Evolutionary conservation across 2,329 filamentous ascomycete species (phyloP).

Genomic region (Onygenales sp.): DNA sequence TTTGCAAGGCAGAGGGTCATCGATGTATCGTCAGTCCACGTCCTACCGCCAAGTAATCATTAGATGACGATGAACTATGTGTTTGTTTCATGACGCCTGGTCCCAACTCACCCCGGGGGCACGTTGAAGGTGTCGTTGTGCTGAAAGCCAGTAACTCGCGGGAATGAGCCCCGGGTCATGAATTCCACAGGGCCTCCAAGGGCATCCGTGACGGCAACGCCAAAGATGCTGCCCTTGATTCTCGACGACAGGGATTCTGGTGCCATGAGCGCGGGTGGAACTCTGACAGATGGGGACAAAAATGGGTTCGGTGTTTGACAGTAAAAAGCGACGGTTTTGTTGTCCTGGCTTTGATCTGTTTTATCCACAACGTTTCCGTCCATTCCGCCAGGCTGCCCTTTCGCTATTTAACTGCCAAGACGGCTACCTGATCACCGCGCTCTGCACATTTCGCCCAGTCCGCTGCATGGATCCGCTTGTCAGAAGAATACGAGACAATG

Average conservation of each 20-base stretch:
- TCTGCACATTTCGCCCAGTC: too few species aligned
- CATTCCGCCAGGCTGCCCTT: too few species aligned
- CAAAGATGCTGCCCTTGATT: conserved; percentile 28
- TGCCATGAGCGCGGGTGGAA: not conserved
- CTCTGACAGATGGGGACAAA: not conserved
- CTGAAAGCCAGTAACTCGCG: conserved; percentile 22
- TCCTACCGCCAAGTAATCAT: conserved; percentile 10
- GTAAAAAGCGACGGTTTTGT: too few species aligned
- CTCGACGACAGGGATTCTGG: conserved; percentile 8
- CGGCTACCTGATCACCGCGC: too few species aligned
- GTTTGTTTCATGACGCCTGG: not conserved
- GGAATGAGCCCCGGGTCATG: conserved; percentile 24
- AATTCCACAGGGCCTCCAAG: conserved; percentile 37
- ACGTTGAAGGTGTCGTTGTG: conserved; percentile 25
- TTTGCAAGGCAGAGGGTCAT: conserved; percentile 35
- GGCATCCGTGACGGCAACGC: conserved; percentile 34
- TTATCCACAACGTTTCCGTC: too few species aligned
- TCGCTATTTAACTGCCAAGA: too few species aligned
- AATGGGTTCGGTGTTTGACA: too few species aligned
- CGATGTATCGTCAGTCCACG: conserved; percentile 36
- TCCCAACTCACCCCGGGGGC: conserved; percentile 22
- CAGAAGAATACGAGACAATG: too few species aligned
- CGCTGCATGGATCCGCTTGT: too few species aligned
- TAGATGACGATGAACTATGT: not conserved
- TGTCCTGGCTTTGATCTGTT: too few species aligned